Conservation (phyloP, 2,329 filamentous ascomycete genomes). For the Colletotrichum siamense region DNA sequence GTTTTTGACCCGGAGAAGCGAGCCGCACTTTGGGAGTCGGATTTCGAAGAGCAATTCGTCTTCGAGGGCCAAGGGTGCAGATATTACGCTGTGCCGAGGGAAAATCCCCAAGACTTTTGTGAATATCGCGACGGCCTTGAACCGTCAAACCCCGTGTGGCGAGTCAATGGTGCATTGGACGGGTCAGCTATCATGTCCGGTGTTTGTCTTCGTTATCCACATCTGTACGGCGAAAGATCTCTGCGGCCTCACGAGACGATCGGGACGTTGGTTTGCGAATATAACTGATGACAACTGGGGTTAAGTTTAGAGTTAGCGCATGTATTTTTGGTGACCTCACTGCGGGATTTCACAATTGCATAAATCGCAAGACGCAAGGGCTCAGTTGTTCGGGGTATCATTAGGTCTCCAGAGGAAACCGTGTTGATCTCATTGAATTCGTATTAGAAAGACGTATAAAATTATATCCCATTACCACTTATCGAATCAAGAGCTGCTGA, state of each 20-base stretch:
- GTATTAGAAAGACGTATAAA: background rate
- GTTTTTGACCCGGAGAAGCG: fast-evolving
- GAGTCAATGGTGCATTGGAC: background rate
- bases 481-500: conserved; percentile 51
- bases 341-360: background rate
- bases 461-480: background rate
- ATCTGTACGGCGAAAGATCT: background rate
- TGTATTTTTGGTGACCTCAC: background rate
- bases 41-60: background rate
- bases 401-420: background rate
- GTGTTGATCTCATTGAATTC: background rate
- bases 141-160: background rate
- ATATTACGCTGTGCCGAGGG: background rate
- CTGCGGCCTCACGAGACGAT: fast-evolving
- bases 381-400: background rate
- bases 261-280: background rate
- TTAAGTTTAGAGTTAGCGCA: background rate
- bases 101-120: background rate
- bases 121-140: background rate
- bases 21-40: background rate
- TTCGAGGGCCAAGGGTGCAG: background rate
- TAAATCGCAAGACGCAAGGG: background rate
- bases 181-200: background rate
- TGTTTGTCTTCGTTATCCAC: background rate
- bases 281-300: background rate